phyloP scores from a whole-genome alignment of 805 yeast genomes.

The Candida loeiensis region DNA sequence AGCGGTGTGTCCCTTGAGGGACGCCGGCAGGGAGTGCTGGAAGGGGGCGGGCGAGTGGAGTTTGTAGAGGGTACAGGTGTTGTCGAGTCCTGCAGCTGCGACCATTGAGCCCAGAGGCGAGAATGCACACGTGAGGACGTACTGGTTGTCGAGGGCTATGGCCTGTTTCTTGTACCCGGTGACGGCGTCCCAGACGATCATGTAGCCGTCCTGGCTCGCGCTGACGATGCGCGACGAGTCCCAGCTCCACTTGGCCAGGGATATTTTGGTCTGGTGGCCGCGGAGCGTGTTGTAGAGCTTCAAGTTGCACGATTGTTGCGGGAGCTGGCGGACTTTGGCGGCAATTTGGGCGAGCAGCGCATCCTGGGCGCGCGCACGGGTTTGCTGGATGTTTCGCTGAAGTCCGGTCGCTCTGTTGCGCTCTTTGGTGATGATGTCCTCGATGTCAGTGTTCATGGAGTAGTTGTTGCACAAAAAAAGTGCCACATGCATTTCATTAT shows the following conservation, averaged over 20 bases:
- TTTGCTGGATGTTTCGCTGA: not conserved
- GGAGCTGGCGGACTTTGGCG: conserved; percentile 28
- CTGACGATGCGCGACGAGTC: conserved; percentile 61
- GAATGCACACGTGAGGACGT: conserved; percentile 74
- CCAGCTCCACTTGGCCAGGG: conserved; percentile 64
- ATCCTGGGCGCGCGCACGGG: conserved; percentile 34
- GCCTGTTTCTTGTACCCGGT: conserved; percentile 70
- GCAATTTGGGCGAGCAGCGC: conserved; percentile 42
- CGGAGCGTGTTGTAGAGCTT: conserved; percentile 37
- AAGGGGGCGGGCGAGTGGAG: conserved; percentile 13
- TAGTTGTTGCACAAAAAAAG: conserved; percentile 2
- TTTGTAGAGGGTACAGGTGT: conserved; percentile 68
- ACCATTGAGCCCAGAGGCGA: conserved; percentile 63
- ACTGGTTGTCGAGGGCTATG: conserved; percentile 67
- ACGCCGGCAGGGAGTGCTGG: conserved; percentile 39
- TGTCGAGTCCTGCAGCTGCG: conserved; percentile 83
- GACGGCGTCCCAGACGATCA: conserved; percentile 78
- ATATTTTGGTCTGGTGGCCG: conserved; percentile 74
- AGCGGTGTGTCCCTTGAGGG: conserved; percentile 77
- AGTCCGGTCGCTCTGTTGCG: not conserved
- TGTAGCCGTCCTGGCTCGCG: conserved; percentile 83
- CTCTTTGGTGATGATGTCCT: not conserved
- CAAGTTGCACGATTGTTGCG: conserved; percentile 21
- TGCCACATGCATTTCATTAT: too few relatives aligned
- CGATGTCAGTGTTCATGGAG: not conserved